Conservation (phyloP, 768 basidiomycete species). For the Mycena albidolilacea region DNA sequence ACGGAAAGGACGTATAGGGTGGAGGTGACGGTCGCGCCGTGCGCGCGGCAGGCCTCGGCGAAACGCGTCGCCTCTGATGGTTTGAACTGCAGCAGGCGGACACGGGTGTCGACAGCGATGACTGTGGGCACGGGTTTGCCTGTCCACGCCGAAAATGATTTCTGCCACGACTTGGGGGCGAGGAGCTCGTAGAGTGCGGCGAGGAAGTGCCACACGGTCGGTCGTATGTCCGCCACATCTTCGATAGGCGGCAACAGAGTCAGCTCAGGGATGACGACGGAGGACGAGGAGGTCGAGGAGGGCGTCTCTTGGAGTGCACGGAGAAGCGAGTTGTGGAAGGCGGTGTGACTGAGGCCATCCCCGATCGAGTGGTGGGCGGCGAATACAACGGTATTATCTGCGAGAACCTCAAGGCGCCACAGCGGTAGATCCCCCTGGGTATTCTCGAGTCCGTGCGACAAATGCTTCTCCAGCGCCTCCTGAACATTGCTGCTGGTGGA, state of each 20-base stretch:
- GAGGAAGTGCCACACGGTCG: conserved; percentile 43
- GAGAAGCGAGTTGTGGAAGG: conserved; percentile 53
- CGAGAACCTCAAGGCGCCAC: conserved; percentile 54
- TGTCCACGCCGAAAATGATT: conserved; percentile 46
- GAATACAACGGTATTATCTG: conserved; percentile 50
- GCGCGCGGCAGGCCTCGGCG: conserved; percentile 43
- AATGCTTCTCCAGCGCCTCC: conserved; percentile 42
- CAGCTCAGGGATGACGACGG: conserved; percentile 38
- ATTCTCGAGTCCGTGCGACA: conserved; percentile 45
- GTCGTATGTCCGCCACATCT: conserved; percentile 42
- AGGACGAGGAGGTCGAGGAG: background rate
- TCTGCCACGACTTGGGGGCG: conserved; percentile 36
- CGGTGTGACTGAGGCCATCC: conserved; percentile 56
- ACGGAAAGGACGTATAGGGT: conserved; percentile 45
- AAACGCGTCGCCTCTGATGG: conserved; percentile 41
- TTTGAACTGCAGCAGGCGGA: conserved; percentile 46
- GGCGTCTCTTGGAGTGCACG: conserved; percentile 45
- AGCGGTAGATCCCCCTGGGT: conserved; percentile 47
- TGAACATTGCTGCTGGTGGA: conserved; percentile 42
- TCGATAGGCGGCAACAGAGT: conserved; percentile 47
- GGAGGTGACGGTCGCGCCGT: conserved; percentile 51
- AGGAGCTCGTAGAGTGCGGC: conserved; percentile 48
- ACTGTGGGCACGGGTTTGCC: conserved; percentile 44
- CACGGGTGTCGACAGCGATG: conserved; percentile 39
- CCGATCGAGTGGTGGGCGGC: conserved; percentile 56